These are phyloP conservation scores for Phenoliferia sp. DNA, from an alignment of 1,284 basidiomycete species.

Conservation along the genomic window DNA sequence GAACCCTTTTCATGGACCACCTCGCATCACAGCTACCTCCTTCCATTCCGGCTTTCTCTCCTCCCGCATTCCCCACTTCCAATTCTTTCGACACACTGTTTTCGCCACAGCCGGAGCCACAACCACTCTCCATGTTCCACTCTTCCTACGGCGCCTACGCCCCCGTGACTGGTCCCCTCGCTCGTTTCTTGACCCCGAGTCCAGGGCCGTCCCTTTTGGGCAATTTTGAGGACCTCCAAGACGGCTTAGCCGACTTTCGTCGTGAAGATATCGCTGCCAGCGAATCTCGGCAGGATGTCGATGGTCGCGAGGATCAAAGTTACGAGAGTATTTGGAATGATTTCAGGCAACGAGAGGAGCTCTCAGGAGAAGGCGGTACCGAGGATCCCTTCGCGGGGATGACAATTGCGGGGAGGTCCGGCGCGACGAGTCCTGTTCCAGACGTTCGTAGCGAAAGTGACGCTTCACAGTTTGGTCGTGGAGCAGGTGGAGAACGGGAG, in stretches of 20 bases:
- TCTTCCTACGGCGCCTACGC: conserved; percentile 32
- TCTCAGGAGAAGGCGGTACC: conserved; percentile 2
- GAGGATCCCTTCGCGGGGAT: conserved; percentile 25
- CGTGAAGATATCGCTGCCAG: background rate
- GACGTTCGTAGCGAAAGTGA: too few relatives aligned
- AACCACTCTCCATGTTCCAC: conserved; percentile 25
- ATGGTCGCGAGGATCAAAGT: background rate
- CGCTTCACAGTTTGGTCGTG: background rate
- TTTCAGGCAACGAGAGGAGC: background rate
- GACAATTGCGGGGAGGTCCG: conserved; percentile 13
- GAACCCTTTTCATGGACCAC: background rate
- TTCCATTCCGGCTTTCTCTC: background rate
- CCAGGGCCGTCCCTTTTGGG: conserved; percentile 28
- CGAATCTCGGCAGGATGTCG: background rate
- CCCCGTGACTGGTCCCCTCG: conserved; percentile 25
- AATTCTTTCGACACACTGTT: background rate
- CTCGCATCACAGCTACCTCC: background rate
- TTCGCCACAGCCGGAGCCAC: conserved; percentile 5
- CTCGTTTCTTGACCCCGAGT: conserved; percentile 29
- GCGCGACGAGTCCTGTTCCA: conserved; percentile 1
- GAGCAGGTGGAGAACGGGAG: background rate
- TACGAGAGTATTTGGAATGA: conserved; percentile 2
- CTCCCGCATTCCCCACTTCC: background rate
- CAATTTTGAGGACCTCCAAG: conserved; percentile 26
- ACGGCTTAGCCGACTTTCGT: background rate